Evolutionary conservation across 352 stramenopile species (phyloP), one percentile per base, ranked within the genome.

Genomic region (Pythium utonaiense): DNA sequence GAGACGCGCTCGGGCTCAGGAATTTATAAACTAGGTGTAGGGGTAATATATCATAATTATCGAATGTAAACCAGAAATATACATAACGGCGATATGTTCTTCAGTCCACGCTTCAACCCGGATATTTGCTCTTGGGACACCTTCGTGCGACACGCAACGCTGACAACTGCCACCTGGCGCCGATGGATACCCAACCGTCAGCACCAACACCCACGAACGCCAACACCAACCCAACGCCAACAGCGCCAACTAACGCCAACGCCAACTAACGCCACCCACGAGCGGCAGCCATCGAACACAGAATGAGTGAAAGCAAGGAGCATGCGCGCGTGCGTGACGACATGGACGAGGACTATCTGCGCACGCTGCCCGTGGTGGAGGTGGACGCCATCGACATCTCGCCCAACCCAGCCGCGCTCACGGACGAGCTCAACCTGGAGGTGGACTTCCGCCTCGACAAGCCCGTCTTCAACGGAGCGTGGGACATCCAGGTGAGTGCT

Each of bases 371-470:
- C 9, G 33, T 59, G 22, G 86, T 95, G 31, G 68, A 91, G 40
- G 69, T 95, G 30, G 82, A 75, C 24, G 75, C 67, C n/a, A 78
- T 95, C 40, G 83, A 95, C 34, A 80, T 93, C 30, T 93, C 86
- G 48, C 86, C 86, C 12, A 95, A 95, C 53, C 86, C 86, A 8
- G 83, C 86, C 24, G 62, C 73, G 38, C 75, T 95, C 36, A 77
- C 73, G 14, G 86, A 87, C 47, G 80, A 91, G 53, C 70, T 95
- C 33, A 85, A 88, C 55, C 70, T 95, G 49, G 79, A 93, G 55
- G 83, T 93, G 33, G 82, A 93, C 49, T 95, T 95, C 56, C 64
- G 67, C 16, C 60, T 95, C 27, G 75, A 87, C 65, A 71, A 78
- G 44, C 64, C 84, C 17, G 79, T 95, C 24, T 53, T 36, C 25